These are phyloP conservation scores for Dioszegia aurantiaca DNA, from an alignment of 768 basidiomycete species.

Conservation along the genomic window DNA sequence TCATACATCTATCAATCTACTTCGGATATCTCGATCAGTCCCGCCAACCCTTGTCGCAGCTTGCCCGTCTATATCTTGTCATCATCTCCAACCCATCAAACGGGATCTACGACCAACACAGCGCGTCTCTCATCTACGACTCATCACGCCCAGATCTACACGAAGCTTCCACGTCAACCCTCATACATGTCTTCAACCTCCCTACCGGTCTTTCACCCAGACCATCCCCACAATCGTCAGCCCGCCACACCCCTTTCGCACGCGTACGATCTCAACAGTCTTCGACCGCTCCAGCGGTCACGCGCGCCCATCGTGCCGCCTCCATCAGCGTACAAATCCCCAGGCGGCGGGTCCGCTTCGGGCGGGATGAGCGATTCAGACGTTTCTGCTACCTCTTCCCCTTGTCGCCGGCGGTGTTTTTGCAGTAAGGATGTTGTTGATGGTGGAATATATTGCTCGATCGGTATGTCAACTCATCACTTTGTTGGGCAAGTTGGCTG, in stretches of 20 bases:
- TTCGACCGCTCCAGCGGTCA: not conserved
- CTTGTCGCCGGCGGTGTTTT: conserved; percentile 28
- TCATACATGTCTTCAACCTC: not conserved
- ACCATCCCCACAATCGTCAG: conserved; percentile 36
- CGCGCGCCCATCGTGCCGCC: not conserved
- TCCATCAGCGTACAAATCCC: conserved; percentile 8
- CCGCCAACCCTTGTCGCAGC: too few species aligned
- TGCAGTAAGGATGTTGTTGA: conserved; percentile 36
- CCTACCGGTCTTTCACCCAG: conserved; percentile 35
- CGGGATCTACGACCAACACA: not conserved
- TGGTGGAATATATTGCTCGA: conserved; percentile 45
- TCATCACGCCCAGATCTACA: not conserved
- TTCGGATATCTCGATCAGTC: too few species aligned
- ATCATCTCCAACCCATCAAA: too few species aligned
- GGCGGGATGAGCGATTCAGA: conserved; percentile 34
- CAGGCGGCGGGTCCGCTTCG: conserved; percentile 1
- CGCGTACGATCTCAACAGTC: conserved; percentile 11
- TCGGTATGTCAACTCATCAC: conserved; percentile 35
- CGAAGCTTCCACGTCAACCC: too few species aligned
- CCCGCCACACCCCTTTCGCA: conserved; percentile 14
- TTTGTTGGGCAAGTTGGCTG: conserved; percentile 6
- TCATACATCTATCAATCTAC: too few species aligned
- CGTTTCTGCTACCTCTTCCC: conserved; percentile 21
- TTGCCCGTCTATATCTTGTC: too few species aligned
- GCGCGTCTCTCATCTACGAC: not conserved